A percentile compares a stretch with the other conserved stretches of the same genome.
Conservation (phyloP, 2,329 filamentous ascomycete genomes). For the Cercospora sp. region DNA sequence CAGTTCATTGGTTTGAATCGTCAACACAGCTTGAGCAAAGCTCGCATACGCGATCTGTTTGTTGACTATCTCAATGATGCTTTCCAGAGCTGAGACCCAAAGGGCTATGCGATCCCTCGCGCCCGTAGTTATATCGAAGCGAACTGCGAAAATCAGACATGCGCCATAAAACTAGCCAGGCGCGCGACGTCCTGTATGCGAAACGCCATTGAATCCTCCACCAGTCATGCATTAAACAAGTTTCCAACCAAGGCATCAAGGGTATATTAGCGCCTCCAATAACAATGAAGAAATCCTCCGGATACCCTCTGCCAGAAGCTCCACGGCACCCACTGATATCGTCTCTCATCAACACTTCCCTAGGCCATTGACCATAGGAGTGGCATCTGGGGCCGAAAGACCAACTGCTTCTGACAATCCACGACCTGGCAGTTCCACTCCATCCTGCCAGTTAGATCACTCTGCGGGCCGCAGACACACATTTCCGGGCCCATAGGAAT, state of each 20-base stretch:
- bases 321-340: background rate
- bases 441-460: background rate
- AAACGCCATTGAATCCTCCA: background rate
- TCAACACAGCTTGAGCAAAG: conserved; percentile 54
- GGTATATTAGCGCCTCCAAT: background rate
- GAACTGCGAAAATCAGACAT: background rate
- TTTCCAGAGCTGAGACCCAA: conserved; percentile 34
- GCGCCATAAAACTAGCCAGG: background rate
- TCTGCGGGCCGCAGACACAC: background rate
- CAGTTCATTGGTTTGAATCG: conserved; percentile 77
- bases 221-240: background rate
- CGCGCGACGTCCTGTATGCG: background rate
- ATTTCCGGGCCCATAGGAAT: background rate
- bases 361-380: background rate
- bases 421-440: background rate
- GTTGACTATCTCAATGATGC: conserved; percentile 46
- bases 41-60: conserved; percentile 42
- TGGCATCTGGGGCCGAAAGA: background rate
- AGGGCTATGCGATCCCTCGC: background rate
- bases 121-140: background rate
- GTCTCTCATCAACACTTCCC: background rate
- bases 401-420: background rate
- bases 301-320: background rate
- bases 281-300: background rate
- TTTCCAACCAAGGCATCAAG: background rate